These are phyloP conservation scores for Alternaria novae-zelandiae DNA, from an alignment of 2,329 filamentous ascomycete species.

Conservation along the genomic window DNA sequence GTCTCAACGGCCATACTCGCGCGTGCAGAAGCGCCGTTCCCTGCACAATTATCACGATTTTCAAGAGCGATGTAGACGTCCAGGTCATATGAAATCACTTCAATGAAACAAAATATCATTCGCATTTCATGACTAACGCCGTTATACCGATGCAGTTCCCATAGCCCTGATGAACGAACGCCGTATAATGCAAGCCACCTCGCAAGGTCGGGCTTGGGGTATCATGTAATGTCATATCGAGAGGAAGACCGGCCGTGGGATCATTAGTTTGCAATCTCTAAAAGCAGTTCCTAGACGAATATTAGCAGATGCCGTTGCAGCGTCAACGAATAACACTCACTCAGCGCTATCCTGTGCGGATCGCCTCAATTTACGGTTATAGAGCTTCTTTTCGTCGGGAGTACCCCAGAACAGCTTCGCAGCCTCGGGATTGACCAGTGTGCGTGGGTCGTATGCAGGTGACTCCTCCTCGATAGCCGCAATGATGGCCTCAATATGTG, in stretches of 20 bases:
- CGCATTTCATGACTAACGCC: conserved; percentile 3
- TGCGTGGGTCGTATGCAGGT: conserved; percentile 88
- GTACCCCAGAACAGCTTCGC: conserved; percentile 86
- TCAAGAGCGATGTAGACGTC: no score
- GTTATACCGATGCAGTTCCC: conserved; percentile 13
- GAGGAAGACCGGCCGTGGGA: conserved; percentile 27
- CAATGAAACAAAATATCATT: not conserved
- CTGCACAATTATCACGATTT: no score
- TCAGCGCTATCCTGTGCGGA: conserved; percentile 68
- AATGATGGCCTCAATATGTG: conserved; percentile 85
- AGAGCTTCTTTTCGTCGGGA: conserved; percentile 78
- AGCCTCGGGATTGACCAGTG: conserved; percentile 84
- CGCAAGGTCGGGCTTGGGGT: conserved; percentile 26
- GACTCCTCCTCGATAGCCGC: conserved; percentile 83
- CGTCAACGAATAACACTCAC: conserved; percentile 32
- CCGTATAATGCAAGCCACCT: conserved; percentile 34
- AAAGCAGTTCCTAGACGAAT: conserved; percentile 28
- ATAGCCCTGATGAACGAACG: conserved; percentile 24
- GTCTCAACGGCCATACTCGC: conserved; percentile 7
- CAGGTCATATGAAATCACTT: not conserved
- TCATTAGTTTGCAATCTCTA: conserved; percentile 15
- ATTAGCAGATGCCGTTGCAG: not conserved
- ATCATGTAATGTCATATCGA: conserved; percentile 38
- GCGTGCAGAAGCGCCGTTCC: not conserved
- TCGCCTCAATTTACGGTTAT: conserved; percentile 80